A percentile compares a stretch with the other conserved stretches of the same genome.
These are phyloP conservation scores for Fusarium transvaalense DNA, from an alignment of 2,329 filamentous ascomycete genomes.

Conservation along the genomic window DNA sequence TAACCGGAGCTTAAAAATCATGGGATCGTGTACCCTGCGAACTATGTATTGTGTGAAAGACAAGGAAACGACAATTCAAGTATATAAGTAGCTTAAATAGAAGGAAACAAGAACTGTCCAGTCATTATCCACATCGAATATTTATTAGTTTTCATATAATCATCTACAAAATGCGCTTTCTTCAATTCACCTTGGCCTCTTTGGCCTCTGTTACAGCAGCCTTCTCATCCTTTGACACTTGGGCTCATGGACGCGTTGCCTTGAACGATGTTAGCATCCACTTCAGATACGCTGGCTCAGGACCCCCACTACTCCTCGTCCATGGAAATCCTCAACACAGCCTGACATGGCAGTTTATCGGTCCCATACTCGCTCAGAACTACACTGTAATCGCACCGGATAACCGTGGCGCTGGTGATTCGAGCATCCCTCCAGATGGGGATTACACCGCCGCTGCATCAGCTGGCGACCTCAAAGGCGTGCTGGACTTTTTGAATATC, in stretches of 20 bases:
- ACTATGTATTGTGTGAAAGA: background rate
- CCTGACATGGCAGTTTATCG: slow-evolving; percentile 42
- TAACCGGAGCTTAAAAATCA: slow-evolving; percentile 20
- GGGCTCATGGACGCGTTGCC: slow-evolving; percentile 54
- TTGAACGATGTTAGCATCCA: slow-evolving; percentile 58
- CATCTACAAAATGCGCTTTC: slow-evolving; percentile 3
- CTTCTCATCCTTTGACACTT: slow-evolving; percentile 53
- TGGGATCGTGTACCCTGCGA: background rate
- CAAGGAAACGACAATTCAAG: background rate
- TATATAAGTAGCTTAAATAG: background rate
- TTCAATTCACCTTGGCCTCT: background rate
- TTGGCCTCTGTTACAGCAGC: slow-evolving; percentile 15
- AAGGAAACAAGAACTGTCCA: fast-evolving
- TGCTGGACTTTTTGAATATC: slow-evolving; percentile 59
- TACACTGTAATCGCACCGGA: slow-evolving; percentile 60
- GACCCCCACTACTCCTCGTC: slow-evolving; percentile 56
- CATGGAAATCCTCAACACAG: slow-evolving; percentile 59
- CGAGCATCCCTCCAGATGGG: slow-evolving; percentile 53
- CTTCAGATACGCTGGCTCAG: slow-evolving; percentile 57
- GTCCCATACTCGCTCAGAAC: slow-evolving; percentile 50
- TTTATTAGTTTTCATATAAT: background rate
- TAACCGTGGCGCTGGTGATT: slow-evolving; percentile 58
- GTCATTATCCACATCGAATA: fast-evolving
- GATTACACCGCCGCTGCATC: slow-evolving; percentile 58
- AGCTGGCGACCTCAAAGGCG: slow-evolving; percentile 54